These are phyloP conservation scores for Zygosaccharomyces gambellarensis DNA, from an alignment of 805 yeast genomes.

Conservation along the genomic window DNA sequence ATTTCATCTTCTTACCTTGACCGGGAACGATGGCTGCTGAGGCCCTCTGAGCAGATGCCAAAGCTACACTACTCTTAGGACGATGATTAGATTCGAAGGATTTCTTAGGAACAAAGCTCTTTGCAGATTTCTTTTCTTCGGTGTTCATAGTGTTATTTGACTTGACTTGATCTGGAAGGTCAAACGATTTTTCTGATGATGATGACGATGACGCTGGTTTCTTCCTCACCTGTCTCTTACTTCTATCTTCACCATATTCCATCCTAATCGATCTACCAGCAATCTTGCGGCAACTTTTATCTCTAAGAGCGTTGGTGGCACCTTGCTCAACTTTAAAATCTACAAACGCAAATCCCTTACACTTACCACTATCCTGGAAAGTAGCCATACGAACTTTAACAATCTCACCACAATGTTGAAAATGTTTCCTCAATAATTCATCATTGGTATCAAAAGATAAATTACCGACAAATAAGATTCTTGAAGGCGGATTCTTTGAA, in stretches of 20 bases:
- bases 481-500: constrained; percentile 79
- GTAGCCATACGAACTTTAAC: constrained; percentile 88
- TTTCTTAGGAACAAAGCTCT: constrained; percentile 7
- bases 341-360: constrained; percentile 92
- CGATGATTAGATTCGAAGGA: constrained; percentile 40
- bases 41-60: constrained; percentile 84
- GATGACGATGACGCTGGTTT: constrained; percentile 26
- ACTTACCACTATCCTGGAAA: constrained; percentile 92
- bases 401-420: constrained; percentile 89
- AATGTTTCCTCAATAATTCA: constrained; percentile 70
- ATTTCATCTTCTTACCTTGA: constrained; percentile 78
- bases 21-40: constrained; percentile 86
- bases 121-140: constrained; percentile 5
- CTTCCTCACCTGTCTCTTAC: constrained; percentile 58
- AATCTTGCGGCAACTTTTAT: constrained; percentile 58
- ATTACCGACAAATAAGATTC: constrained; percentile 89
- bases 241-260: constrained; percentile 94
- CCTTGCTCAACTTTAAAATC: constrained; percentile 80
- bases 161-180: constrained; percentile 16
- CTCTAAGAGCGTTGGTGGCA: constrained; percentile 76
- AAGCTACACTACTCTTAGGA: constrained; percentile 73
- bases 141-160: background rate
- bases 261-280: constrained; percentile 73
- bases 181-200: constrained; percentile 24
- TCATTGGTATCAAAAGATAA: constrained; percentile 87